A percentile compares a stretch with the other conserved stretches of the same genome.
These are phyloP conservation scores for Ophiostoma perfectum DNA, from an alignment of 2,329 filamentous ascomycete species.

Conservation along the genomic window DNA sequence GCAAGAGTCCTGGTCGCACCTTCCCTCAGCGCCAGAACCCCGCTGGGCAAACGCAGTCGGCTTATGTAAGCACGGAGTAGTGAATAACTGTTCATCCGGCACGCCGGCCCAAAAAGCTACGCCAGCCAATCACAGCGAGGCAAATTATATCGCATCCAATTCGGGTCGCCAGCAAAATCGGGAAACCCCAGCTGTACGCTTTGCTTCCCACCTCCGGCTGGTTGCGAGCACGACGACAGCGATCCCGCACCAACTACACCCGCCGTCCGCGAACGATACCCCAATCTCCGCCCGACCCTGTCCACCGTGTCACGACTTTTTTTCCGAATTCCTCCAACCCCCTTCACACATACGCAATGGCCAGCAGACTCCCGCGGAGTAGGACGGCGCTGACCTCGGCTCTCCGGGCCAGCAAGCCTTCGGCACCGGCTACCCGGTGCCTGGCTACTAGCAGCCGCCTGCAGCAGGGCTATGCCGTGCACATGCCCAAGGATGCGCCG, in stretches of 20 bases:
- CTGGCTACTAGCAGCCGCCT: conserved; percentile 45
- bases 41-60: neutral
- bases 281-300: neutral
- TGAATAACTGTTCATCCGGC: conserved; percentile 22
- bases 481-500: conserved; percentile 54
- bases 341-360: conserved; percentile 42
- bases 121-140: conserved; percentile 24
- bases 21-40: neutral
- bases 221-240: conserved; percentile 16
- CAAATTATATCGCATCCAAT: conserved; percentile 25
- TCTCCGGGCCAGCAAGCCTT: conserved; percentile 48
- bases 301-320: conserved; percentile 35
- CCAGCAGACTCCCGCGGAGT: conserved; percentile 54
- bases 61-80: conserved; percentile 13
- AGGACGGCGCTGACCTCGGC: conserved; percentile 49
- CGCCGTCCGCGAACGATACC: neutral
- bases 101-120: neutral
- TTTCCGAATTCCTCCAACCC: conserved; percentile 17
- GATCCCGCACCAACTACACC: neutral
- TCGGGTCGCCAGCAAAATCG: conserved; percentile 20
- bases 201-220: conserved; percentile 19
- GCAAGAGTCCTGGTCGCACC: neutral
- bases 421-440: conserved; percentile 41
- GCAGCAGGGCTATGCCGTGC: conserved; percentile 44
- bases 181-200: conserved; percentile 2